Evolutionary conservation across 306 rosid species (phyloP), one percentile per base, ranked within the genome.

Genomic region (Neltuma alba): DNA sequence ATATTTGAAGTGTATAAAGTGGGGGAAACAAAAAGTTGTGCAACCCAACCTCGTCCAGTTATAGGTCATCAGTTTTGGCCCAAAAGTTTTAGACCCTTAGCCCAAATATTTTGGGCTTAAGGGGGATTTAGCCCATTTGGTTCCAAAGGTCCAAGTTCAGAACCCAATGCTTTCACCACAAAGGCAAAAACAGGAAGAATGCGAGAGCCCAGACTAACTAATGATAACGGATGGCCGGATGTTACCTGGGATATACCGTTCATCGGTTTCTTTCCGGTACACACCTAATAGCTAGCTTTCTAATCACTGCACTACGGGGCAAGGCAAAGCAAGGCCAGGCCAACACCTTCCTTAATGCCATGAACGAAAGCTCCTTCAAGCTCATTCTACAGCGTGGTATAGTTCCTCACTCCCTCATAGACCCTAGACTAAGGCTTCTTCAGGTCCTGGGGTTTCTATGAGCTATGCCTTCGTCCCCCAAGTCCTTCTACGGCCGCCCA

Each of bases 391-490:
- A 13, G 8, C 40, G 67, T 61, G 57, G 65, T n/a, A 70, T 41
- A 57, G 36, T 37, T 37, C 75, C 79, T 74, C 52, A 9, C 21
- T n/a, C 40, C 60, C 45, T 40, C 45, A 65, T 21, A 20, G 74
- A 25, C 41, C 72, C 72, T 30, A 18, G 77, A 16, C 47, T 45
- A 15, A 62, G 40, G 68, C 31, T 54, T 81, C 75, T 64, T 70
- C 75, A 2, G 28, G 12, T 70, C 7, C 63, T 76, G 74, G 83
- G 83, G 72, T 15, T 62, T 37, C 36, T 57, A 63, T 31, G 62
- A 27, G 58, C 81, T 75, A 88, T 91, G 95, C 88, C 92, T 77
- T 86, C 89, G 31, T 77, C 97, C 77, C 87, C 91, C 16, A 75
- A 89, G 80, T 47, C 86, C 82, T 87, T 80, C 83, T 88, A 82